Conservation (phyloP, 345 rosid species). For the Laguncularia racemosa region DNA sequence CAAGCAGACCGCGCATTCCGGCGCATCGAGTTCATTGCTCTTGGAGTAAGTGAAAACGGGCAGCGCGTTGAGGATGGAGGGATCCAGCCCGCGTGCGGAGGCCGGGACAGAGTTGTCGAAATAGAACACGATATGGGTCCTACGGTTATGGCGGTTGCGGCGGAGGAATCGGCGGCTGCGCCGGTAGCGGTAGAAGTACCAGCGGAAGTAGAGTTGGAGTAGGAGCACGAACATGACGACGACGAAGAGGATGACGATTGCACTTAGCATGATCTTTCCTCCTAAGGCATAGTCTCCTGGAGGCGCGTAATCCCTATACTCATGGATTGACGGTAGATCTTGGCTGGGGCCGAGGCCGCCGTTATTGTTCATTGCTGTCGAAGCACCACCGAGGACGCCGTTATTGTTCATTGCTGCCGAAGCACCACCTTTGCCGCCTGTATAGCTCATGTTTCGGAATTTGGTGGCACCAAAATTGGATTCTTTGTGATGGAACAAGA, state of each 20-base stretch:
- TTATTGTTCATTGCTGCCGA: too few species aligned
- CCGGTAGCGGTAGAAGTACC: slow-evolving; percentile 65
- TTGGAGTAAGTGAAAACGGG: slow-evolving; percentile 55
- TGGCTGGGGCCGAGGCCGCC: too few species aligned
- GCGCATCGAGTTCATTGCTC: slow-evolving; percentile 32
- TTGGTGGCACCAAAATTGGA: too few species aligned
- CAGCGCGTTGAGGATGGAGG: slow-evolving; percentile 46
- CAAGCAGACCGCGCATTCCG: slow-evolving; percentile 81
- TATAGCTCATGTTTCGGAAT: too few species aligned
- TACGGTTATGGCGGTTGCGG: slow-evolving; percentile 30
- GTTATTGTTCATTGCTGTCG: too few species aligned
- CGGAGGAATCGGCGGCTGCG: slow-evolving; percentile 34
- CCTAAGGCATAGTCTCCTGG: slow-evolving; percentile 36
- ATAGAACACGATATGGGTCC: slow-evolving; percentile 46
- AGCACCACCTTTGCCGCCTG: too few species aligned
- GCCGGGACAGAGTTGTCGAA: slow-evolving; percentile 21
- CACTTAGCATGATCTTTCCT: slow-evolving; percentile 67
- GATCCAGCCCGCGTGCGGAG: slow-evolving; percentile 47
- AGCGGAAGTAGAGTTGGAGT: slow-evolving; percentile 89
- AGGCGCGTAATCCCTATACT: too few species aligned
- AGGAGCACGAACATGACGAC: slow-evolving; percentile 52
- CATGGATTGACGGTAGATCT: too few species aligned
- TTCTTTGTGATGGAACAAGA: too few species aligned
- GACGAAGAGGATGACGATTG: slow-evolving; percentile 63
- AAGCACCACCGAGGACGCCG: too few species aligned